These are phyloP conservation scores for Fusarium begoniae DNA, from an alignment of 2,329 filamentous ascomycete species.

Conservation along the genomic window DNA sequence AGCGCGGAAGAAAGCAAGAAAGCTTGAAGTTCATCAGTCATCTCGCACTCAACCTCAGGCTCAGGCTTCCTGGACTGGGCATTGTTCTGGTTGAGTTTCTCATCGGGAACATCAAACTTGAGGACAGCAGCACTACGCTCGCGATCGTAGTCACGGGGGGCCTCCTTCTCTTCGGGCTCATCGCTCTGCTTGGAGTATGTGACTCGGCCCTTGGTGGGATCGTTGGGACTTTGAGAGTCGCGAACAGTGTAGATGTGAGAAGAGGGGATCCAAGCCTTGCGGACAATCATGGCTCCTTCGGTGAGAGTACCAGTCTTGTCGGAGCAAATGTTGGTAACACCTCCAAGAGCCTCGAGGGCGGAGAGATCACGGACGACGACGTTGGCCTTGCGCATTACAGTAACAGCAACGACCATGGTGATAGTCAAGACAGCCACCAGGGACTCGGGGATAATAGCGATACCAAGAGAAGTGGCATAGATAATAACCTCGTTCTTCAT, in stretches of 20 bases:
- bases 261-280: constrained; percentile 71
- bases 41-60: constrained; percentile 51
- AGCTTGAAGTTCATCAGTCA: constrained; percentile 60
- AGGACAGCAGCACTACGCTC: constrained; percentile 68
- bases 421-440: constrained; percentile 76
- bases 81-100: constrained; percentile 56
- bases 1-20: constrained; percentile 68
- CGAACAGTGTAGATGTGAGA: constrained; percentile 67
- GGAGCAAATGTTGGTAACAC: constrained; percentile 77
- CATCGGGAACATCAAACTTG: constrained; percentile 70
- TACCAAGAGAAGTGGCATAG: constrained; percentile 66
- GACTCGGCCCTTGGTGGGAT: constrained; percentile 68
- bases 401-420: constrained; percentile 73
- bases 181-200: constrained; percentile 54
- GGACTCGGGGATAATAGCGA: constrained; percentile 71
- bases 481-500: constrained; percentile 63
- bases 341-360: constrained; percentile 74
- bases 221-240: constrained; percentile 67
- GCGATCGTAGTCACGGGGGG: constrained; percentile 65
- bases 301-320: constrained; percentile 78
- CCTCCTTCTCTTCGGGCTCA: constrained; percentile 48
- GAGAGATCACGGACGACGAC: constrained; percentile 73
- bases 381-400: constrained; percentile 70
- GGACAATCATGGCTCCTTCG: constrained; percentile 74
- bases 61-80: constrained; percentile 35